Base-by-base conservation (phyloP, 805 yeast species). In the Teunomyces barrocoloradensis region DNA sequence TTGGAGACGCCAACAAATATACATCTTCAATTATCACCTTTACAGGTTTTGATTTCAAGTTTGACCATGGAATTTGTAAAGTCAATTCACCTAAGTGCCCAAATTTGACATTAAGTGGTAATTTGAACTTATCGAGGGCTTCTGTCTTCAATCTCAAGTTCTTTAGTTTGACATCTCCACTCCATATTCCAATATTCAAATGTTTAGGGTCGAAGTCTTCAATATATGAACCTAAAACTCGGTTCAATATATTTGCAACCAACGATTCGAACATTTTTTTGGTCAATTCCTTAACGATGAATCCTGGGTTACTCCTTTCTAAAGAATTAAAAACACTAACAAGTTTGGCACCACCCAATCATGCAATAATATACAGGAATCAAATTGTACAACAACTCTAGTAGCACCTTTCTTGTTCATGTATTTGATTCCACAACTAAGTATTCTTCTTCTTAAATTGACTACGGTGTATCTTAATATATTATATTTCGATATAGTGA, bases 171-270 rank as follows among this genome's bases (percentile, higher is more conserved):
- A 91, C 98, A 72, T 94, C 98, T 32, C 99, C 99, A 58, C 90
- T 82, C 96, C 98, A 91, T 29, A 94, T 90, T 4, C 98, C 99
- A 46, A 94, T 91, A 57, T 94, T 91, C 59, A 94, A 72, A 61
- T 94, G 97, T 55, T 87, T 88, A 13, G 98, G 90, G 69, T 94
- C 99, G 65, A 94, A 94, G 67, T 95, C 88, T 68, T 95, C 96
- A 42, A 92, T 90, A 64, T 90, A 89, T 27, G 81, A 74, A 1
- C 89, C 89, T 37, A 84, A 63, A 49, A 83, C 75, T 53, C 85
- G 61, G 60, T 84, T 84, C 50, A 84, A 71, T 34, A 84, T 70
- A 37, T 77, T 76, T 12, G 89, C 87, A 11, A 81, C 87, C 18
- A 84, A 64, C 2, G 86, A 81, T 60, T 83, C 89, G 57, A 83